Conservation (phyloP, 176 grass and related monocot species). For the Rhynchospora tenuis region DNA sequence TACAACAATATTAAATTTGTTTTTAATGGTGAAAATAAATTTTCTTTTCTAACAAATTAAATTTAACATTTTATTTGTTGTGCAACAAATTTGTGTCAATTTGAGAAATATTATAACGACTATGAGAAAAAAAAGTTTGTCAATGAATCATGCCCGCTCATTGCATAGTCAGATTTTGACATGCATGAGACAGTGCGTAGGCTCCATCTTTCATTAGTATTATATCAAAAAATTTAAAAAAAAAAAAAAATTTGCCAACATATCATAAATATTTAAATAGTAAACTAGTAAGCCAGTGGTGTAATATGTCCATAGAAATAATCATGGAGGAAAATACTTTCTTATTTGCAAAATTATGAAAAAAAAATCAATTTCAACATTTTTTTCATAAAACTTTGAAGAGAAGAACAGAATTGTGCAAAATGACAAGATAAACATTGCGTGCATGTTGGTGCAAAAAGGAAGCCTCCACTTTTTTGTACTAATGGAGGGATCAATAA, state of each 20-base stretch:
- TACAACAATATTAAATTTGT: not conserved
- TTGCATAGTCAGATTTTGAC: not conserved
- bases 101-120: not conserved
- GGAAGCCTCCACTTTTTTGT: not conserved
- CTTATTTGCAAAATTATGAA: not conserved
- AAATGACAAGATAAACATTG: not conserved
- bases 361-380: too few species aligned
- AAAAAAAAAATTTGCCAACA: not conserved
- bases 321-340: not conserved
- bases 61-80: not conserved
- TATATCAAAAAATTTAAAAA: not conserved
- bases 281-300: not conserved
- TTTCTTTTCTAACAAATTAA: not conserved
- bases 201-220: too few species aligned
- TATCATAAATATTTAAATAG: not conserved
- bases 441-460: not conserved
- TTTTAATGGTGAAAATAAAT: too few species aligned
- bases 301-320: not conserved
- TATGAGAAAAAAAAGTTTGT: not conserved
- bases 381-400: not conserved
- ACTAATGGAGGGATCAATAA: constrained; percentile 4
- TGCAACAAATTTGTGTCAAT: not conserved
- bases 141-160: not conserved
- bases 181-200: too few species aligned
- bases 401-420: not conserved